Conservation (phyloP, 345 rosid species). For the Hibiscus tridactylites region DNA sequence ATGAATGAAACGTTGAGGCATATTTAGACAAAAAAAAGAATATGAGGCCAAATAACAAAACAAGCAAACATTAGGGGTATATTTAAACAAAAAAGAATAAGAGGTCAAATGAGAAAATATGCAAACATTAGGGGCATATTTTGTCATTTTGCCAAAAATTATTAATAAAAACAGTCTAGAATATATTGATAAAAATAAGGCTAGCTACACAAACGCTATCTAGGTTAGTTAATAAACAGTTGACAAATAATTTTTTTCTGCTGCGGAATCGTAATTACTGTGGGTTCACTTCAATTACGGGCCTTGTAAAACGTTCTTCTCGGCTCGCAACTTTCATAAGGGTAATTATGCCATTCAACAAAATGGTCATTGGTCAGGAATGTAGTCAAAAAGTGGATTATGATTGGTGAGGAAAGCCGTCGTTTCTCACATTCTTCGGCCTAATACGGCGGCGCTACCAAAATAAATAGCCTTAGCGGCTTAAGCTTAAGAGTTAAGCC, state of each 20-base stretch:
- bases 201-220: not conserved
- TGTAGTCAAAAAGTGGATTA: conserved; percentile 12
- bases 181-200: no score
- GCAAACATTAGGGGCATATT: no score
- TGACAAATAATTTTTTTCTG: not conserved
- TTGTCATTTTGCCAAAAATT: no score
- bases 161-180: no score
- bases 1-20: no score
- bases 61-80: no score
- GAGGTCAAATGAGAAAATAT: no score
- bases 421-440: conserved; percentile 22
- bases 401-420: conserved; percentile 12
- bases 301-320: not conserved
- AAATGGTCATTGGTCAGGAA: conserved; percentile 18
- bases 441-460: conserved; percentile 30
- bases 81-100: no score
- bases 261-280: not conserved
- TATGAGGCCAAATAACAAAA: no score
- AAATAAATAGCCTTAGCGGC: no score
- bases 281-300: conserved; percentile 1
- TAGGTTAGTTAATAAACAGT: not conserved
- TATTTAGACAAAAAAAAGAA: no score
- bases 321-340: not conserved
- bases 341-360: not conserved
- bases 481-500: not conserved